Evolutionary conservation across 768 basidiomycete genomes (phyloP).

Genomic region (Boletus vermiculosoides): DNA sequence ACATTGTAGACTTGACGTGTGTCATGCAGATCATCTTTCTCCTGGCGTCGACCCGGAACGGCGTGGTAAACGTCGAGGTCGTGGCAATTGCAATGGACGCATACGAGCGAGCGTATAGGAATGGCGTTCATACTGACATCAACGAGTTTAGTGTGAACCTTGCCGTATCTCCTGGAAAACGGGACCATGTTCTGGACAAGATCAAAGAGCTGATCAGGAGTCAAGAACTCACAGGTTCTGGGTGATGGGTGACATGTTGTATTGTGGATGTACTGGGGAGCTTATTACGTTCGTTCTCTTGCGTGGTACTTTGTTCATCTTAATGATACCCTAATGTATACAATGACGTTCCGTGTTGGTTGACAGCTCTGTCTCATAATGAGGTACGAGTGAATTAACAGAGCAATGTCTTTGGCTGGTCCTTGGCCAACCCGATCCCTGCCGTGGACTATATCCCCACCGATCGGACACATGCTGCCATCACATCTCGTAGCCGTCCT

Average conservation of each 20-base stretch:
- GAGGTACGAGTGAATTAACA: too few species aligned
- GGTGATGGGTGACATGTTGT: background rate
- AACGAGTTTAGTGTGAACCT: background rate
- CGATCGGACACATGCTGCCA: too few species aligned
- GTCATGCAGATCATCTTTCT: constrained; percentile 3
- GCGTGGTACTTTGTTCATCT: background rate
- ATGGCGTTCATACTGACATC: background rate
- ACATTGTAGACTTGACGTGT: constrained; percentile 1
- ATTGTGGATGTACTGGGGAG: background rate
- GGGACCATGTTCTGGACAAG: background rate
- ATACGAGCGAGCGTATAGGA: background rate
- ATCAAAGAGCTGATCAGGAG: background rate
- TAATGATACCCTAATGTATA: background rate
- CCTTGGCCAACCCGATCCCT: too few species aligned
- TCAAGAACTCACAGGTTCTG: background rate
- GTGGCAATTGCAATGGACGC: background rate
- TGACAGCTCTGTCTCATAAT: too few species aligned
- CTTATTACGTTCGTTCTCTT: background rate
- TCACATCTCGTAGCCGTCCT: too few species aligned
- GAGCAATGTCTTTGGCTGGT: too few species aligned
- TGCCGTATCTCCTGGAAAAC: background rate
- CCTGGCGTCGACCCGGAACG: background rate
- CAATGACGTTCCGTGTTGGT: background rate
- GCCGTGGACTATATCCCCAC: too few species aligned
- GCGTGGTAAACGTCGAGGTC: background rate